Evolutionary conservation across 176 grass and related monocot species (phyloP), one percentile per base, ranked within the genome.

Genomic region (Zizania latifolia): DNA sequence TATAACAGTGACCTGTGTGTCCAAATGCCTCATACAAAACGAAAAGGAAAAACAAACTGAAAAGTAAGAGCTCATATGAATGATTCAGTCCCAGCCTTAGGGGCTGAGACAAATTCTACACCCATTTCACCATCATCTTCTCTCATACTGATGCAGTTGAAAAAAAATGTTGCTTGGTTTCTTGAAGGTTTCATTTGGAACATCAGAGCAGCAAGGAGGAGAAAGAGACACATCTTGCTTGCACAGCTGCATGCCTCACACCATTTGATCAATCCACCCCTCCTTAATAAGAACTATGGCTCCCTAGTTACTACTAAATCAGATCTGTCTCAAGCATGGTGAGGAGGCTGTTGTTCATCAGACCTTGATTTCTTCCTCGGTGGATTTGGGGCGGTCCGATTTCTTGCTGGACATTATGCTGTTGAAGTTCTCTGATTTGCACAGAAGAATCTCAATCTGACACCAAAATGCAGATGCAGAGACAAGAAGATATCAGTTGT

Each of bases 361-460:
- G 51, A 84, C 74, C 61, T 89, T 82, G 12, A 82, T 73, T 39
- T 92, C 86, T 46, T 86, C 53, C 43, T 92, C 84, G 15, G 62
- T 28, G 0, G 81, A 76, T 68, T 89, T 88, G 4, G 41, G 83
- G 26, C 76, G 65, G 68, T 84, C 85, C 3, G 72, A 84, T 63
- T 88, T 94, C 41, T 86, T 82, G 60, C 62, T 75, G 2, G 91
- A 78, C 67, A 89, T 86, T 41, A 92, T 77, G 58, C 50, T 82
- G 30, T 88, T 72, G 70, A 92, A 94, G 39, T 85, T 91, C 6
- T 94, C 88, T 8, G 94, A 92, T 75, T 90, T 94, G 45, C 86
- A 88, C 1, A 98, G 51, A 8, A 93, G 59, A 39, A 98, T 98
- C 79, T 98, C 94, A 36, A 98, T 98, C 94, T 98, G 78, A 56